A percentile compares a stretch with the other conserved stretches of the same genome.
These are phyloP conservation scores for Ogataea henricii DNA, from an alignment of 805 yeast genomes.

Conservation along the genomic window DNA sequence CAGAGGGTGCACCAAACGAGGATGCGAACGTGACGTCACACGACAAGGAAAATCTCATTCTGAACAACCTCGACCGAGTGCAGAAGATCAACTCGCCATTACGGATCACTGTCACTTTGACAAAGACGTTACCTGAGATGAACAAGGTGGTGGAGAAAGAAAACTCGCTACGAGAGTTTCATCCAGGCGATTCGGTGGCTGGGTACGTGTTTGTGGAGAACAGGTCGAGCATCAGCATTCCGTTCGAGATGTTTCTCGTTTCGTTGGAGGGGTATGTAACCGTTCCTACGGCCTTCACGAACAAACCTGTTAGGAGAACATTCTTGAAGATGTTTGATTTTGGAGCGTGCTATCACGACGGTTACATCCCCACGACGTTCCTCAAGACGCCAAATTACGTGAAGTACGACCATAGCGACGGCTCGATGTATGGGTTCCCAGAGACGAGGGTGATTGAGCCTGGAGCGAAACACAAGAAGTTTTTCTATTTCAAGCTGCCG, in stretches of 20 bases:
- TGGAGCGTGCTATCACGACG: constrained; percentile 47
- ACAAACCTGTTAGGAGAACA: constrained; percentile 27
- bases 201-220: constrained; percentile 53
- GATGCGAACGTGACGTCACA: background rate
- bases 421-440: constrained; percentile 41
- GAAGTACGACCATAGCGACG: constrained; percentile 27
- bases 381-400: constrained; percentile 21
- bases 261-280: constrained; percentile 50
- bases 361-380: constrained; percentile 30
- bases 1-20: too few relatives aligned
- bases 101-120: constrained; percentile 33
- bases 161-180: constrained; percentile 50
- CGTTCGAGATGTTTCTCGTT: constrained; percentile 61
- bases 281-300: constrained; percentile 17
- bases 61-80: constrained; percentile 27
- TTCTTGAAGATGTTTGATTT: constrained; percentile 53
- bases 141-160: constrained; percentile 27
- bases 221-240: constrained; percentile 39
- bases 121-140: constrained; percentile 43
- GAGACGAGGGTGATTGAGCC: constrained; percentile 45
- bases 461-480: constrained; percentile 51
- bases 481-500: constrained; percentile 58
- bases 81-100: constrained; percentile 24
- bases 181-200: constrained; percentile 62
- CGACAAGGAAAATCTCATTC: constrained; percentile 23